Evolutionary conservation across 371 early-diverging fungal species (phyloP), one percentile per base, ranked within the genome.

Genomic region (Mucor lusitanicus): DNA sequence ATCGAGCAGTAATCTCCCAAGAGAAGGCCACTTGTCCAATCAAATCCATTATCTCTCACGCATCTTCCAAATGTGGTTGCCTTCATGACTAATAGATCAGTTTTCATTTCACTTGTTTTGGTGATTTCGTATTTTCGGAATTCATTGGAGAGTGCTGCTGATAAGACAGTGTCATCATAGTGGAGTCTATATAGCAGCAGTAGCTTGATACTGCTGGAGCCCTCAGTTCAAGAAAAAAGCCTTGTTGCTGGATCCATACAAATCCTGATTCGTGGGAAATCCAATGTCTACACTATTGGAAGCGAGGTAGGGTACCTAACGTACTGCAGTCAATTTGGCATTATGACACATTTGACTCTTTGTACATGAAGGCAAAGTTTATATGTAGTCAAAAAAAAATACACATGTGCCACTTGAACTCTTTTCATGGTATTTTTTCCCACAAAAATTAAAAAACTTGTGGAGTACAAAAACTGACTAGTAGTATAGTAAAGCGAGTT

Each of bases 21-120:
- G 23, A n/a, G 17, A 8, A 6, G 17, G 40, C 28, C 33, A 27
- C 21, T 27, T 48, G 11, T 58, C 67, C 67, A 61, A 67, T 67
- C 59, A 65, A 5, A 65, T 9, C 25, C n/a, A 50, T 59, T 39
- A 25, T 59, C 33, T 65, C 65, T 65, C 65, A 65, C 65, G 65
- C 65, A 28, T 59, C 35, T 65, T 65, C 56, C 65, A 37, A 59
- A 59, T 42, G 37, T 17, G 27, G 57, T 8, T 44, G 15, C 15
- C 23, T 27, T 11, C 15, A 56, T 64, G 58, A 58, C 65, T 56
- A 58, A 64, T 57, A 61, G 19, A 42, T 19, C 27, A 11, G 15
- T 11, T 9, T 40, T 55, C 28, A 54, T 55, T 44, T 42, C 64
- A 25, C 64, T 57, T 57, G 25, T 23, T 64, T 64, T 64, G 57